phyloP scores from a whole-genome alignment of 2,329 filamentous ascomycete genomes.

The Cucurbitaria berberidis region DNA sequence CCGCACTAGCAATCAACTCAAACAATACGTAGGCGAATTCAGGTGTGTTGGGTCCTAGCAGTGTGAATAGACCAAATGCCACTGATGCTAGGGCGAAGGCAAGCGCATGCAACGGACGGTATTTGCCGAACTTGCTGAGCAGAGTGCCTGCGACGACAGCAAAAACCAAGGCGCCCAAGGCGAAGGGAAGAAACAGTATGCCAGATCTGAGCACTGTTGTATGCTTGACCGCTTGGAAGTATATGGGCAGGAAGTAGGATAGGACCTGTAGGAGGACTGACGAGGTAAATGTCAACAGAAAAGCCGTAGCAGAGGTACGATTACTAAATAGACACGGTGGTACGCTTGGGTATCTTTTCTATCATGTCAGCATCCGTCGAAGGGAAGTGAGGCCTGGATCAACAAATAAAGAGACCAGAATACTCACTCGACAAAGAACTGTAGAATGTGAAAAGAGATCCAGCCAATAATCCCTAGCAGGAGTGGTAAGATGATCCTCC shows the following conservation, averaged over 20 bases:
- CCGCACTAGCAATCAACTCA: constrained; percentile 12
- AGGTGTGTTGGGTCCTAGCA: not conserved
- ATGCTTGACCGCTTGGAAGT: constrained; percentile 16
- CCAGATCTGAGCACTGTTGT: constrained; percentile 6
- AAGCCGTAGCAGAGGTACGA: constrained; percentile 13
- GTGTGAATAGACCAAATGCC: not conserved
- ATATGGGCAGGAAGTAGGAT: constrained; percentile 16
- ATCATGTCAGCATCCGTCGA: too few relatives aligned
- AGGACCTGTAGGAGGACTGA: constrained; percentile 7
- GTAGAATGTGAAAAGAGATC: constrained; percentile 44
- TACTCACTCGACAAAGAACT: constrained; percentile 36
- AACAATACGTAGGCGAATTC: not conserved
- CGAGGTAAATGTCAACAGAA: constrained; percentile 8
- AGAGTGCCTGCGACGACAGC: constrained; percentile 6
- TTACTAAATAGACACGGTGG: constrained; percentile 18
- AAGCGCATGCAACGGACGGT: constrained; percentile 12
- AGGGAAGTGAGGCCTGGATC: too few relatives aligned
- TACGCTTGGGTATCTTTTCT: constrained; percentile 4
- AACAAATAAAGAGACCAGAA: too few relatives aligned
- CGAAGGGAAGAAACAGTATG: constrained; percentile 13
- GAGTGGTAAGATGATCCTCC: constrained; percentile 51
- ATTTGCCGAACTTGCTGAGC: constrained; percentile 30
- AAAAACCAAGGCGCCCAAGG: not conserved
- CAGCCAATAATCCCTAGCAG: constrained; percentile 52
- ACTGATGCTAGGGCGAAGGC: not conserved